Evolutionary conservation across 2,329 filamentous ascomycete species (phyloP).

Genomic region (Ilyonectria destructans): DNA sequence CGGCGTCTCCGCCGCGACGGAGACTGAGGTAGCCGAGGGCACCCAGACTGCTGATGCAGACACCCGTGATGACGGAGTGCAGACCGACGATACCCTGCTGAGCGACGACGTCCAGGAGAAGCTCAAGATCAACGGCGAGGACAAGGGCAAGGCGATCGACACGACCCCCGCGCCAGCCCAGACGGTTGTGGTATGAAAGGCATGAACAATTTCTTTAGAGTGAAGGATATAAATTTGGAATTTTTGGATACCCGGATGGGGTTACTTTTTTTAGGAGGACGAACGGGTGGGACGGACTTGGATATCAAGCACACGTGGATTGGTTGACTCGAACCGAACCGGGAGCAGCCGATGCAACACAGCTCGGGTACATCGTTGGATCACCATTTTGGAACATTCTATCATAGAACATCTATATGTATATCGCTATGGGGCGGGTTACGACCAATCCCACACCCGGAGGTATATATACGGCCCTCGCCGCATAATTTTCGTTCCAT

Average conservation of each 20-base stretch:
- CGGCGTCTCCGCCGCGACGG: slow-evolving; percentile 23
- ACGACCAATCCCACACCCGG: background rate
- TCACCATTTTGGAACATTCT: slow-evolving; percentile 23
- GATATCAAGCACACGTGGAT: slow-evolving; percentile 1
- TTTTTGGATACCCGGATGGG: background rate
- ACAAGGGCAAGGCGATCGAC: slow-evolving; percentile 34
- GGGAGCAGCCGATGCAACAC: slow-evolving; percentile 10
- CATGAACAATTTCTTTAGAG: slow-evolving; percentile 32
- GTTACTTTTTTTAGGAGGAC: background rate
- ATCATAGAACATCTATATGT: slow-evolving; percentile 26
- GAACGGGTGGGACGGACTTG: background rate
- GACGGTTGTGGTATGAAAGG: slow-evolving; percentile 32
- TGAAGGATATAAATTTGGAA: slow-evolving; percentile 1
- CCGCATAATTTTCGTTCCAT: background rate
- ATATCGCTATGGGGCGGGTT: slow-evolving; percentile 8
- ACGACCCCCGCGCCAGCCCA: slow-evolving; percentile 19
- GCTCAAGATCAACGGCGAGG: slow-evolving; percentile 51
- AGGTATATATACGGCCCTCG: slow-evolving; percentile 9
- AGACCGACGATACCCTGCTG: slow-evolving; percentile 49
- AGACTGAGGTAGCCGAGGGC: slow-evolving; percentile 41
- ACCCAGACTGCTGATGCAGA: slow-evolving; percentile 48
- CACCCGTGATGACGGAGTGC: slow-evolving; percentile 46
- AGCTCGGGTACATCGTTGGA: slow-evolving; percentile 13
- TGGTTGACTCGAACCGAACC: background rate
- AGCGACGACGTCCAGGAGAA: slow-evolving; percentile 53